A percentile compares a stretch with the other conserved stretches of the same genome.
phyloP scores from a whole-genome alignment of 208 protist species.

The Tritrichomonas foetus region DNA sequence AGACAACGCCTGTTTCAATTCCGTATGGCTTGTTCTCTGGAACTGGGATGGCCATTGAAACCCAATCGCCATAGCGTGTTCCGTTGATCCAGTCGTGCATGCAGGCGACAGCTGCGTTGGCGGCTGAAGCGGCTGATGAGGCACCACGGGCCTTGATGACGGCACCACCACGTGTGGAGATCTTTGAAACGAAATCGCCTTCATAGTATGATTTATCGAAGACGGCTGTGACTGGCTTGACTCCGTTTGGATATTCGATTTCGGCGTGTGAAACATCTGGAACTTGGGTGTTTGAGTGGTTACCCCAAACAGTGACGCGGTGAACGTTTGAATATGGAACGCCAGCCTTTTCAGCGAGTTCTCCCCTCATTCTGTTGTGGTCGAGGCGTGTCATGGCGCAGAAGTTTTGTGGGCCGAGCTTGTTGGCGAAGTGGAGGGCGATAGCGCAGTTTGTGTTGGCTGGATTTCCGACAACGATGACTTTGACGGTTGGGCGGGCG shows the following conservation, averaged over 20 bases:
- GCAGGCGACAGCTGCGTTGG: slow-evolving; percentile 66
- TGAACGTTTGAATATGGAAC: slow-evolving; percentile 61
- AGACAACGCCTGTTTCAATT: slow-evolving; percentile 75
- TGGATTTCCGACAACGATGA: slow-evolving; percentile 72
- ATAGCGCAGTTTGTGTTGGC: slow-evolving; percentile 92
- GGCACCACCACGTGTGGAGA: slow-evolving; percentile 77
- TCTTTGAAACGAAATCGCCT: slow-evolving; percentile 68
- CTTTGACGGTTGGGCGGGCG: slow-evolving; percentile 70
- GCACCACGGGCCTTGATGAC: slow-evolving; percentile 74
- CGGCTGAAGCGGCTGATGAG: slow-evolving; percentile 81
- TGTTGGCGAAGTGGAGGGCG: slow-evolving; percentile 61
- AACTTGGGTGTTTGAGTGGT: slow-evolving; percentile 75
- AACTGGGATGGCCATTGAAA: slow-evolving; percentile 78
- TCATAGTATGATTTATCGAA: slow-evolving; percentile 63
- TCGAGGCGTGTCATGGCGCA: slow-evolving; percentile 89
- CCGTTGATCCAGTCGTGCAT: slow-evolving; percentile 66
- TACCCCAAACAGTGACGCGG: slow-evolving; percentile 87
- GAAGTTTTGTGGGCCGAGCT: slow-evolving; percentile 69
- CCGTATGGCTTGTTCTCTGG: slow-evolving; percentile 75
- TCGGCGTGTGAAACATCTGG: slow-evolving; percentile 75
- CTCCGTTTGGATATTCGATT: slow-evolving; percentile 56
- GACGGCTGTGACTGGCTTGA: slow-evolving; percentile 56
- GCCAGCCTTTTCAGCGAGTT: slow-evolving; percentile 67
- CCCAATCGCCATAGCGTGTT: slow-evolving; percentile 54
- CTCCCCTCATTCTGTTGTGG: slow-evolving; percentile 78